Conservation (phyloP, 2,329 filamentous ascomycete genomes). For the Botryosphaeria dothidea region DNA sequence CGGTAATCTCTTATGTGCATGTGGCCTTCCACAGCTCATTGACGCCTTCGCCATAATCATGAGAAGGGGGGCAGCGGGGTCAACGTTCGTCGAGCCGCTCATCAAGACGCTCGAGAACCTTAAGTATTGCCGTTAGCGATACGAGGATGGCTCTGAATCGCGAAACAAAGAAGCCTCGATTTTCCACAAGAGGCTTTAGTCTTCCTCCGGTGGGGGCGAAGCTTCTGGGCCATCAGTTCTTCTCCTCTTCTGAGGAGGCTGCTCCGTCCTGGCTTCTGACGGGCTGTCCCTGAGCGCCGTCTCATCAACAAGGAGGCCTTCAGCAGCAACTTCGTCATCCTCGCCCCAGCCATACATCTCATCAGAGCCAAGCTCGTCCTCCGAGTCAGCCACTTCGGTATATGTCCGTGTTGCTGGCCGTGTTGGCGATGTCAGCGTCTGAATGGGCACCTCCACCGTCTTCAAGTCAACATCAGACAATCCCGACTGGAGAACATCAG, state of each 20-base stretch:
- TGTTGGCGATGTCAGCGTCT: slow-evolving; percentile 22
- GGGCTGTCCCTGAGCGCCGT: slow-evolving; percentile 18
- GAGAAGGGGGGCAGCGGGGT: not conserved
- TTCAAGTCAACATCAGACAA: slow-evolving; percentile 29
- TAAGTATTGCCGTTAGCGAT: not conserved
- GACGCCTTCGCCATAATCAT: not conserved
- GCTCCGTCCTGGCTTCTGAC: not conserved
- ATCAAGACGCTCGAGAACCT: not conserved
- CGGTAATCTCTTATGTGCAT: not conserved
- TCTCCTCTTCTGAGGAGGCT: slow-evolving; percentile 4
- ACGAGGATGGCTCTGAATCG: no score
- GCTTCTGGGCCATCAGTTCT: not conserved
- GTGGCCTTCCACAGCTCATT: not conserved
- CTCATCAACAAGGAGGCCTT: slow-evolving; percentile 37
- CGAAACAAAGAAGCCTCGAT: not conserved
- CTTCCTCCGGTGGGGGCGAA: not conserved
- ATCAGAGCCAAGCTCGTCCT: slow-evolving; percentile 61
- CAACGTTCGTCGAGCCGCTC: not conserved
- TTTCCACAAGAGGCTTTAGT: not conserved
- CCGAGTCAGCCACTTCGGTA: slow-evolving; percentile 60
- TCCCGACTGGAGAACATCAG: slow-evolving; percentile 33
- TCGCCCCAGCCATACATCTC: slow-evolving; percentile 75
- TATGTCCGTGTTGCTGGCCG: slow-evolving; percentile 59
- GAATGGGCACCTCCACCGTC: slow-evolving; percentile 1
- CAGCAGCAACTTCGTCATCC: slow-evolving; percentile 54